Evolutionary conservation across 225 moss, liverwort and hornwort genomes (phyloP), one percentile per base, ranked within the genome.

Genomic region (Neckera pumila): DNA sequence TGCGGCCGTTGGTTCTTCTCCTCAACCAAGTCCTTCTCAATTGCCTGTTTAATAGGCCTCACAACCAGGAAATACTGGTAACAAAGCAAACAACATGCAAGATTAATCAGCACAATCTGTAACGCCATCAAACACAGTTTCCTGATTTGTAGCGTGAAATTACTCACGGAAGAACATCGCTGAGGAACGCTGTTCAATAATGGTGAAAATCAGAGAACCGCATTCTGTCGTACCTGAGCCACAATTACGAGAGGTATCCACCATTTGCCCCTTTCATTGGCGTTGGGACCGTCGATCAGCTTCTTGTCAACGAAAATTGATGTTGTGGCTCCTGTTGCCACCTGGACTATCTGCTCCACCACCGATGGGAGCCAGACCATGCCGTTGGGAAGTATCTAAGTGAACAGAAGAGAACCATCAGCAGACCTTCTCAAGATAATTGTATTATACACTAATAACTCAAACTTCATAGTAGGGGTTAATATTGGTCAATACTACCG

Each of bases 261-360:
- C 88, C 96, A 91, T 83, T 99, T 99, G 59, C 96, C 97, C 91
- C 95, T 91, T 91, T 96, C 95, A 88, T 99, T 97, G 72, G 99
- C 95, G 83, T 99, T 96, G 58, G 97, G 99, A n/a, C 99, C 99
- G 74, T 99, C 99, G 56, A 99, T 99, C 74, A 99, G 88, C 90
- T 96, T 99, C 90, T 97, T 95, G 87, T 99, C 96, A 71, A 99
- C 92, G 45, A 94, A 76, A 76, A 99, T 91, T 59, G 99, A 97
- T 64, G 93, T 62, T 62, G 85, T 90, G 33, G 92, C 88, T 81
- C 95, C 94, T 71, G 94, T 95, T 63, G 96, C 96, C 53, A 95
- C 93, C 92, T 97, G 96, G 47, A 99, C 97, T 86, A 97, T 95
- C 83, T 90, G 94, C 92, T 96, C 99, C 63, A 99, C 99, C 84